Base-by-base conservation (phyloP, 345 rosid genomes). In the Clausena lansium region DNA sequence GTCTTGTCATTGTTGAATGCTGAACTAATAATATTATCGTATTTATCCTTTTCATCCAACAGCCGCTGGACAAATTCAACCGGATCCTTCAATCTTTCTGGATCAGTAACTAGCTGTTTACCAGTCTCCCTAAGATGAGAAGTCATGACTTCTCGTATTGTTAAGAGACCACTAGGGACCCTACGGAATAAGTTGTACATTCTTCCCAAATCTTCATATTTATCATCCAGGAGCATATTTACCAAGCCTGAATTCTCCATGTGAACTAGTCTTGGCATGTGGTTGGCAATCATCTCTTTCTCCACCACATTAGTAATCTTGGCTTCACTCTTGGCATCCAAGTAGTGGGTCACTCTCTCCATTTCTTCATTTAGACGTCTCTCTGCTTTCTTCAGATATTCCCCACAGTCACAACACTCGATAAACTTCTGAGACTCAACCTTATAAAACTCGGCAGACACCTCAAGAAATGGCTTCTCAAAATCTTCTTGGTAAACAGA, bases 211-310 rank as follows among this genome's bases (percentile, higher is more conserved):
- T 96, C 97, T 30, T 89, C 98, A 74, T 92, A 94, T 83, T 87
- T 94, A 70, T 96, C 98, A 69, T 96, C 93, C 57, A 96, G 86
- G 78, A 96, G 95, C 98, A 96, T 92, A 84, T 94, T 87, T 69
- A 96, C 98, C 83, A 94, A 79, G 52, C 99, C 99, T 4, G 99
- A 96, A 77, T 90, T 90, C 89, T 96, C 99, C 99, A 96, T 94
- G 83, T 96, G 99, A 70, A 96, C 98, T 63, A 96, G 87, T 67
- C 98, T 90, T 84, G 78, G 87, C 99, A 96, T 93, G 95, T 96
- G 99, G 84, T 88, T 96, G 66, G 94, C 97, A 76, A 96, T 94
- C 99, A 94, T 96, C 90, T 94, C 98, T 85, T 86, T 94, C 88
- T 96, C 99, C 84, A 96, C 99, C 80, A 92, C 99, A 79, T 85